These are phyloP conservation scores for Zymoseptoria pseudotritici DNA, from an alignment of 2,329 filamentous ascomycete species.

Conservation along the genomic window DNA sequence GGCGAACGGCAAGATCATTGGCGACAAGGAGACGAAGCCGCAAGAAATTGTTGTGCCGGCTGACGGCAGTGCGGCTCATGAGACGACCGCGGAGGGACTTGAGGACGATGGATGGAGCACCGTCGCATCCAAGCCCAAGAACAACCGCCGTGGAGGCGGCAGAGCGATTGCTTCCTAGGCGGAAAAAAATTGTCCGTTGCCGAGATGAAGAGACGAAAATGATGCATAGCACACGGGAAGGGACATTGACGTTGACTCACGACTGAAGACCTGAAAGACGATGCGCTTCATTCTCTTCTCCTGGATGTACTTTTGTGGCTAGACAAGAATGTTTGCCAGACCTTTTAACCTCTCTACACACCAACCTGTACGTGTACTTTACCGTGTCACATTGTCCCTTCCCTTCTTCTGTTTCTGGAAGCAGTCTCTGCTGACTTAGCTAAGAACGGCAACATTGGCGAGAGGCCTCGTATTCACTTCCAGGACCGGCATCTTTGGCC, in stretches of 20 bases:
- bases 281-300: neutral
- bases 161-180: conserved; percentile 43
- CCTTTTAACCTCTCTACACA: neutral
- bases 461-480: no score
- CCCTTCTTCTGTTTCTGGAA: neutral
- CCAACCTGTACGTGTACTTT: neutral
- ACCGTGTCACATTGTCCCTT: neutral
- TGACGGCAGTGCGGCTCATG: conserved; percentile 27
- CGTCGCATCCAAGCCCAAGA: conserved; percentile 42
- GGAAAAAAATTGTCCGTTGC: neutral
- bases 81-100: conserved; percentile 38
- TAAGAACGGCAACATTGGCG: neutral
- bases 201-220: neutral
- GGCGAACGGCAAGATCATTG: conserved; percentile 45
- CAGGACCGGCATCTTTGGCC: neutral
- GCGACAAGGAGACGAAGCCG: conserved; percentile 49
- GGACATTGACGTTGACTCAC: neutral
- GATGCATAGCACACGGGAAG: neutral
- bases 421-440: neutral
- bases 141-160: conserved; percentile 35
- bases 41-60: conserved; percentile 43
- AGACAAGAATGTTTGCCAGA: neutral
- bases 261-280: neutral
- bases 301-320: neutral
- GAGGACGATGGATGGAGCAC: conserved; percentile 50